A percentile compares a stretch with the other conserved stretches of the same genome.
Evolutionary conservation across 1,284 basidiomycete genomes (phyloP).

Genomic region (Puccinia polysora): DNA sequence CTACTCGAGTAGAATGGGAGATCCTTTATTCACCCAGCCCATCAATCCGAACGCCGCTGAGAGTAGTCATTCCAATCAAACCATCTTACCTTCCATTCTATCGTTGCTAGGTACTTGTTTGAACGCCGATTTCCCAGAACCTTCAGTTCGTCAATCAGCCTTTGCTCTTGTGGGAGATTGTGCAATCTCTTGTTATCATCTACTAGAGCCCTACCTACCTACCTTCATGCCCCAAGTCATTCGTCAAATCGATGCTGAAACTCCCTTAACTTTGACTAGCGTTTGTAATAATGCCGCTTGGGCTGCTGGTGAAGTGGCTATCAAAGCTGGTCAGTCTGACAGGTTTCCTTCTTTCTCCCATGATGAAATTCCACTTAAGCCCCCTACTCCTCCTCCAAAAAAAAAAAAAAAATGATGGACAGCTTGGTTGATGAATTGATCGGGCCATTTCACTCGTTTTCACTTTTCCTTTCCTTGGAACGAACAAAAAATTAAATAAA

Average conservation of each 20-base stretch:
- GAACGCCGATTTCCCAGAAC: slow-evolving; percentile 61
- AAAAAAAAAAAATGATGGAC: background rate
- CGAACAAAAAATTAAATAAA: no score
- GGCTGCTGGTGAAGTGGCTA: slow-evolving; percentile 94
- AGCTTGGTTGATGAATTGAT: no score
- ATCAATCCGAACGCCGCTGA: slow-evolving; percentile 6
- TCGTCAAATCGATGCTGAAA: slow-evolving; percentile 81
- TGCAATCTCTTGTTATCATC: slow-evolving; percentile 86
- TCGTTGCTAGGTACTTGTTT: slow-evolving; percentile 30
- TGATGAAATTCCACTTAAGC: slow-evolving; percentile 64
- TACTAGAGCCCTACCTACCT: slow-evolving; percentile 77
- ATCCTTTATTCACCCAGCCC: background rate
- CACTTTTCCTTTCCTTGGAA: no score
- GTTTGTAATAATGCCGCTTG: slow-evolving; percentile 99
- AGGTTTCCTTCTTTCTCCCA: slow-evolving; percentile 62
- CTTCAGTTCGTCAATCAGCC: slow-evolving; percentile 89
- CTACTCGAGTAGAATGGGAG: background rate
- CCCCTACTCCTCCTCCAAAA: background rate
- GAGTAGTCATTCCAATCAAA: background rate
- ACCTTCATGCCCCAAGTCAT: slow-evolving; percentile 86
- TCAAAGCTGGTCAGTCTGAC: slow-evolving; percentile 47
- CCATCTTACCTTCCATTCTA: slow-evolving; percentile 17
- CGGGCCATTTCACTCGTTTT: no score
- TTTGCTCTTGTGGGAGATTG: slow-evolving; percentile 96
- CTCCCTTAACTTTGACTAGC: slow-evolving; percentile 83